Evolutionary conservation across 805 yeast species (phyloP).

Genomic region (Candida schatavii): DNA sequence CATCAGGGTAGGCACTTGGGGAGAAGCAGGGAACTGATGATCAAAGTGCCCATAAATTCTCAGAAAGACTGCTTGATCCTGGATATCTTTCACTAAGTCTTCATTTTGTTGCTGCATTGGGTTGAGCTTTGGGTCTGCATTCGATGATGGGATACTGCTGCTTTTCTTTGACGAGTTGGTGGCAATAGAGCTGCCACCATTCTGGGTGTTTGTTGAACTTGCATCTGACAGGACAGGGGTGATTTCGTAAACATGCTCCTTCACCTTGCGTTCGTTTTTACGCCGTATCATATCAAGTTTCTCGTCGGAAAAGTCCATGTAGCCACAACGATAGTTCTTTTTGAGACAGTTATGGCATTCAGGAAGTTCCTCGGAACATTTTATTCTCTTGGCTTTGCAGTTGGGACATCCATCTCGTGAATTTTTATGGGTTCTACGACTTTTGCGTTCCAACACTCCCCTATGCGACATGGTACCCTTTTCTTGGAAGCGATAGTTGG

Average conservation of each 20-base stretch:
- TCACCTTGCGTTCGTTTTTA: constrained; percentile 27
- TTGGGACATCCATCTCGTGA: constrained; percentile 44
- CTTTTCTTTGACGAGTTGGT: neutral
- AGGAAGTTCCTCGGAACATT: constrained; percentile 43
- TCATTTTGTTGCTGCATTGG: neutral
- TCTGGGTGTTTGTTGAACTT: too few relatives aligned
- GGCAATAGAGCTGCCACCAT: neutral
- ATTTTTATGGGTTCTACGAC: constrained; percentile 37
- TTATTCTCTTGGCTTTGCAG: constrained; percentile 41
- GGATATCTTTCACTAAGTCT: neutral
- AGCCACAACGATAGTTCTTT: constrained; percentile 39
- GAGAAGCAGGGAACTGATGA: neutral
- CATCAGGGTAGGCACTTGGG: neutral
- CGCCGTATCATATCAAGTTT: constrained; percentile 29
- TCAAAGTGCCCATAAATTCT: neutral
- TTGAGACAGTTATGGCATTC: constrained; percentile 37
- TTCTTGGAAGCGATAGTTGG: neutral
- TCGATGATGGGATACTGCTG: neutral
- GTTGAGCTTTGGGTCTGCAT: neutral
- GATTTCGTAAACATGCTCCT: constrained; percentile 7
- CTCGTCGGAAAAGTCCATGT: constrained; percentile 39
- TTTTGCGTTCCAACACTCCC: constrained; percentile 18
- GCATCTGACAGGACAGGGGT: neutral
- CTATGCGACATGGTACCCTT: constrained; percentile 1
- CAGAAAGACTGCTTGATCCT: constrained; percentile 2